A percentile compares a stretch with the other conserved stretches of the same genome.
Conservation (phyloP, 495 filamentous ascomycete genomes). For the Hypoxylon cercidicola region DNA sequence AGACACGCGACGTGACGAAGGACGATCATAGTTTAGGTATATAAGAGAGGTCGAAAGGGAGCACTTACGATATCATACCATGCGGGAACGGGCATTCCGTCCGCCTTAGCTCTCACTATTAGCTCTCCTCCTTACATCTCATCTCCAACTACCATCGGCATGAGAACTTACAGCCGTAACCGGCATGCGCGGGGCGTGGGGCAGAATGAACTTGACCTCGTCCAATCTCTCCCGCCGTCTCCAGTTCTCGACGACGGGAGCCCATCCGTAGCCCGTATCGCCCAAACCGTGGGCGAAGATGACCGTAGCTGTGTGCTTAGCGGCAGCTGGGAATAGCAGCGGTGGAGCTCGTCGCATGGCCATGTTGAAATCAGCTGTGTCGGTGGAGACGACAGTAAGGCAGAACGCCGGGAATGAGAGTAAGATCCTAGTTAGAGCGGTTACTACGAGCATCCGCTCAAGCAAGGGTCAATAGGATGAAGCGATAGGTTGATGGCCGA, state of each 20-base stretch:
- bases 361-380: conserved; percentile 39
- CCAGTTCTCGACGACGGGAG: conserved; percentile 87
- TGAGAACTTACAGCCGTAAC: conserved; percentile 78
- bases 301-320: conserved; percentile 90
- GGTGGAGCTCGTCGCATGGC: conserved; percentile 47
- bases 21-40: not conserved
- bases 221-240: conserved; percentile 83
- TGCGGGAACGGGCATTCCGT: conserved; percentile 85
- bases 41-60: conserved; percentile 25
- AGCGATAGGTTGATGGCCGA: conserved; percentile 1
- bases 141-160: not conserved
- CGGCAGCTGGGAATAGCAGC: conserved; percentile 85
- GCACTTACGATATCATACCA: conserved; percentile 90
- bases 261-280: conserved; percentile 82
- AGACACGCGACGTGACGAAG: not conserved
- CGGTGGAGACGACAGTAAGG: conserved; percentile 16
- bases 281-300: conserved; percentile 94
- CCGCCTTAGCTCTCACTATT: conserved; percentile 63
- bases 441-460: conserved; percentile 25
- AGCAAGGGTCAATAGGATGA: not conserved
- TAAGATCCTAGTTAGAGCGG: not conserved
- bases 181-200: conserved; percentile 89
- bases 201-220: conserved; percentile 92
- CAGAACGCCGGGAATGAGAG: conserved; percentile 21
- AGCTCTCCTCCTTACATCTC: conserved; percentile 9